These are phyloP conservation scores for Tolypocladium cylindrosporum DNA, from an alignment of 2,329 filamentous ascomycete genomes.

Conservation along the genomic window DNA sequence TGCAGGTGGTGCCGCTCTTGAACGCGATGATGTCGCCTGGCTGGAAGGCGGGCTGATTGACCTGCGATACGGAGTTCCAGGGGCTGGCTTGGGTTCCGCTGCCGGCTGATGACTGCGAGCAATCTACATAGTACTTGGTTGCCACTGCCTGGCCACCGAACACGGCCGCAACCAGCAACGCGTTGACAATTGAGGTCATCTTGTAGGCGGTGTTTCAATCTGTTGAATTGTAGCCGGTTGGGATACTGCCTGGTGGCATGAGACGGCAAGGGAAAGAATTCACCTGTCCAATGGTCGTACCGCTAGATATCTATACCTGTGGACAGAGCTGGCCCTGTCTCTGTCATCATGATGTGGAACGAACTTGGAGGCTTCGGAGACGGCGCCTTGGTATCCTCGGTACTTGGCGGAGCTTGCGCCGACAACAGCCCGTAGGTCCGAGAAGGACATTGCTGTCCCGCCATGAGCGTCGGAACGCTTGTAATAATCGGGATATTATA, in stretches of 20 bases:
- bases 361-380: not conserved
- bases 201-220: not conserved
- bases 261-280: not conserved
- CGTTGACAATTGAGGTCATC: not conserved
- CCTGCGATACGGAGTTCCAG: slow-evolving; percentile 9
- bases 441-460: too few species aligned
- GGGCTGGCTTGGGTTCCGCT: slow-evolving; percentile 7
- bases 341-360: not conserved
- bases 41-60: slow-evolving; percentile 7
- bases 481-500: too few species aligned
- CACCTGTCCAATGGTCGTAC: not conserved
- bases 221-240: not conserved
- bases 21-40: slow-evolving; percentile 10
- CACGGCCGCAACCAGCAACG: not conserved
- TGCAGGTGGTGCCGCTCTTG: slow-evolving; percentile 10
- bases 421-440: not conserved
- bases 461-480: too few species aligned
- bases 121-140: slow-evolving; percentile 11
- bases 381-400: not conserved
- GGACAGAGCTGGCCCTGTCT: not conserved
- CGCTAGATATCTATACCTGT: not conserved
- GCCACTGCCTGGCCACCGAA: not conserved
- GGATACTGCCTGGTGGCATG: too few species aligned
- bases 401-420: not conserved
- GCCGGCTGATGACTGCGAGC: slow-evolving; percentile 5